These are phyloP conservation scores for Euphrasia arctica DNA, from an alignment of 305 asterid species.

Conservation along the genomic window DNA sequence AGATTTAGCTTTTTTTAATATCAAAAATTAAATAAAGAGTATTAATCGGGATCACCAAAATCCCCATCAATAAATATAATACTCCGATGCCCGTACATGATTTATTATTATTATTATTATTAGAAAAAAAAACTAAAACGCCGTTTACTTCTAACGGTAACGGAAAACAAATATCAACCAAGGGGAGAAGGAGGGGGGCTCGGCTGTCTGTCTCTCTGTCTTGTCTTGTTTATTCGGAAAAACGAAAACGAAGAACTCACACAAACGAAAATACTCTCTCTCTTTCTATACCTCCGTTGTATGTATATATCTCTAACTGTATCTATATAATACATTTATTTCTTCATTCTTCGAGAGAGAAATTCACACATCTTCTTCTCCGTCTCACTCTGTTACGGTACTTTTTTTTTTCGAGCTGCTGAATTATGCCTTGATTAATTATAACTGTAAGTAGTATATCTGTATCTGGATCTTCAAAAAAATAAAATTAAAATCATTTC, in stretches of 20 bases:
- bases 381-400: not conserved
- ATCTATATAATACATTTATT: not conserved
- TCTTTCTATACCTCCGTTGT: not conserved
- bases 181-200: not conserved
- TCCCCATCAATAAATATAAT: constrained; percentile 16
- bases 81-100: constrained; percentile 28
- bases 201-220: not conserved
- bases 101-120: no score
- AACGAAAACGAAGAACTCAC: constrained; percentile 38
- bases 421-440: not conserved
- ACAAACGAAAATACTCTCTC: constrained; percentile 33
- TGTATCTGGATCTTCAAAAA: not conserved
- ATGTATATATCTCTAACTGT: no score
- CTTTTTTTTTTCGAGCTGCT: not conserved
- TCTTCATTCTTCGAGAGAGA: constrained; percentile 23
- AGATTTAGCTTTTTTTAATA: constrained; percentile 38
- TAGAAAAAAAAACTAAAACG: constrained; percentile 22
- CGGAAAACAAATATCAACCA: constrained; percentile 13
- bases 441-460: no score
- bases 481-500: not conserved
- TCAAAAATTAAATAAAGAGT: constrained; percentile 36
- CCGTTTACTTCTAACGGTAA: constrained; percentile 38
- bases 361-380: constrained; percentile 11
- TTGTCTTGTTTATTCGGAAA: constrained; percentile 28
- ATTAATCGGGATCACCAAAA: constrained; percentile 87